Evolutionary conservation across 2,329 filamentous ascomycete genomes (phyloP).

Genomic region (Talaromyces sp.): DNA sequence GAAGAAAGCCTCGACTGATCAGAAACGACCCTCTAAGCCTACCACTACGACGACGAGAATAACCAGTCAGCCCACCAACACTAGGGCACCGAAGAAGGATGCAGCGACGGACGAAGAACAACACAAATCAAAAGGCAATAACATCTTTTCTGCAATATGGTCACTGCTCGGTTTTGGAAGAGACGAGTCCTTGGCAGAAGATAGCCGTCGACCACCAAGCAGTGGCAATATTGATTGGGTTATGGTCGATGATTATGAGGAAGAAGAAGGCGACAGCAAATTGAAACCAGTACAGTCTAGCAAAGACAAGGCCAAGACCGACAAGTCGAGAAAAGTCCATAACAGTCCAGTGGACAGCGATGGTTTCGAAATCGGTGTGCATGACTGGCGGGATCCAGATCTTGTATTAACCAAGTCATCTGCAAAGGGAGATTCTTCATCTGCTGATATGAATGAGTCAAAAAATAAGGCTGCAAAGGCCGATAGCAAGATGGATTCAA

Average conservation of each 20-base stretch:
- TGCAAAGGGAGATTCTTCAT: conserved; percentile 25
- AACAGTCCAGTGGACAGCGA: conserved; percentile 46
- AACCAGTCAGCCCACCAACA: conserved; percentile 7
- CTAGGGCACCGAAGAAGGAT: not conserved
- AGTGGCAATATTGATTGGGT: conserved; percentile 75
- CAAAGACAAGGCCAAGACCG: conserved; percentile 27
- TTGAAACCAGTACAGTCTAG: conserved; percentile 25
- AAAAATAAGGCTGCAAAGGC: conserved; percentile 31
- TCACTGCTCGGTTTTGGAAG: conserved; percentile 42
- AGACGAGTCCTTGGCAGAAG: conserved; percentile 33
- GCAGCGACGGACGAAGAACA: conserved; percentile 3
- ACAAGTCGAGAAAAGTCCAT: conserved; percentile 25
- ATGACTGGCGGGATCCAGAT: conserved; percentile 81
- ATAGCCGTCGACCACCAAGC: conserved; percentile 64
- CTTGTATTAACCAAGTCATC: conserved; percentile 51
- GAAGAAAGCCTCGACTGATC: conserved; percentile 33
- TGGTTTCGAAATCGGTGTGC: conserved; percentile 75
- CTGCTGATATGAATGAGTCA: conserved; percentile 21
- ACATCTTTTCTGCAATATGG: conserved; percentile 45
- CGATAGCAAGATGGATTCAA: conserved; percentile 32
- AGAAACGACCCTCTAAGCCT: conserved; percentile 23
- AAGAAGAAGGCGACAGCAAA: conserved; percentile 38
- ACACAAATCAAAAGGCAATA: conserved; percentile 24
- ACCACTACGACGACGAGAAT: conserved; percentile 23
- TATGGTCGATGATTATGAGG: conserved; percentile 62